Conservation (phyloP, 352 stramenopile genomes). For the Thraustochytrium striatum region DNA sequence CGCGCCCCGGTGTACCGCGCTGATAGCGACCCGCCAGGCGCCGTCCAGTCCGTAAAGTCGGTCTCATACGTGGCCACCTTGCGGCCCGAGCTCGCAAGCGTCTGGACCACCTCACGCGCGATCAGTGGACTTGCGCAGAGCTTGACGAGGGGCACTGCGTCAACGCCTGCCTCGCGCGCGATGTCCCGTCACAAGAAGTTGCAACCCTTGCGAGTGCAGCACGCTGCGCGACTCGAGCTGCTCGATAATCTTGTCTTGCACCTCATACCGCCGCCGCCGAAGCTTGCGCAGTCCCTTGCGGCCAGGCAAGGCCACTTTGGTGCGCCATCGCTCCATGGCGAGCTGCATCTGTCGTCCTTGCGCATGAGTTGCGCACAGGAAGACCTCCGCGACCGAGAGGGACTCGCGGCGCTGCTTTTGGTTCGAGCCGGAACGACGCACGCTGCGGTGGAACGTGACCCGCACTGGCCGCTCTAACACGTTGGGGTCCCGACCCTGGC, state of each 20-base stretch:
- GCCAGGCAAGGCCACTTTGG: neutral
- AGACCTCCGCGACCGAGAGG: too few relatives aligned
- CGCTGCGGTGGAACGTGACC: too few relatives aligned
- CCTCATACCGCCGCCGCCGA: neutral
- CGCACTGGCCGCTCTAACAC: too few relatives aligned
- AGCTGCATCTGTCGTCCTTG: too few relatives aligned
- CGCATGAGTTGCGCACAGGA: too few relatives aligned
- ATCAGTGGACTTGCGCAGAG: constrained; percentile 2
- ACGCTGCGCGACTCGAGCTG: neutral
- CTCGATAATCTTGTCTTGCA: neutral
- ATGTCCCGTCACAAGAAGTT: neutral
- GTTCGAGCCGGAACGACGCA: too few relatives aligned
- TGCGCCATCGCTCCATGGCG: neutral
- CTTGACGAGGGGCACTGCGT: neutral
- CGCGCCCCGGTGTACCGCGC: neutral
- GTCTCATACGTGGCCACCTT: constrained; percentile 22
- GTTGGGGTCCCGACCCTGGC: too few relatives aligned
- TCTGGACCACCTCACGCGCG: constrained; percentile 11
- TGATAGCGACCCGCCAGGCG: neutral
- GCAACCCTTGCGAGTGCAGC: neutral
- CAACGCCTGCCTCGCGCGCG: neutral
- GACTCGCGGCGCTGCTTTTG: too few relatives aligned
- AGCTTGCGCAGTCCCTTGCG: neutral
- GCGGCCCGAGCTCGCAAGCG: constrained; percentile 2
- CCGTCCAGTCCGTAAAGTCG: constrained; percentile 28